Conservation (phyloP, 2,329 filamentous ascomycete species). For the Xylaria sp. region DNA sequence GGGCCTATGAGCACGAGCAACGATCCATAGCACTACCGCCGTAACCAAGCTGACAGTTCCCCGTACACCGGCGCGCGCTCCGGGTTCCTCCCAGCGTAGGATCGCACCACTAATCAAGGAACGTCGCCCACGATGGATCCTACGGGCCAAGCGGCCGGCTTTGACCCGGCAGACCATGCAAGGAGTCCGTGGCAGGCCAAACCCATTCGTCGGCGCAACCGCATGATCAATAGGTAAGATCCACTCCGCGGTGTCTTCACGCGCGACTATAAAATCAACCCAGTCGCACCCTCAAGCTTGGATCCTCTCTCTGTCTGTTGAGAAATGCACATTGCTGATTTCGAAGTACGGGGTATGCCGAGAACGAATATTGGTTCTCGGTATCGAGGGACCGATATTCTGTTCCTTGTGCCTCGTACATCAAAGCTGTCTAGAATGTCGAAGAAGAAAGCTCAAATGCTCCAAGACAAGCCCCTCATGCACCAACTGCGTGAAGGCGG, state of each 20-base stretch:
- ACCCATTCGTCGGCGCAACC: slow-evolving; percentile 61
- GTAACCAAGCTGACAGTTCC: slow-evolving; percentile 12
- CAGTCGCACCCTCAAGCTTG: background rate
- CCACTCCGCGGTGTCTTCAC: slow-evolving; percentile 11
- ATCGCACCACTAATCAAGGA: slow-evolving; percentile 4
- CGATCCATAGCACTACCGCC: slow-evolving; percentile 25
- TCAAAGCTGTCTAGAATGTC: slow-evolving; percentile 48
- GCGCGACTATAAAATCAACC: background rate
- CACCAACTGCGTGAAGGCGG: slow-evolving; percentile 62
- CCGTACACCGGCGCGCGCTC: slow-evolving; percentile 4
- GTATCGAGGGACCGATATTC: slow-evolving; percentile 11
- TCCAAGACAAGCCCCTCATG: slow-evolving; percentile 71
- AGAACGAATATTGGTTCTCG: background rate
- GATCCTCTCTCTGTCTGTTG: background rate
- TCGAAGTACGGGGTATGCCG: background rate
- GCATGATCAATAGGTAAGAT: slow-evolving; percentile 67
- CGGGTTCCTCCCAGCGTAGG: slow-evolving; percentile 1
- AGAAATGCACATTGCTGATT: background rate
- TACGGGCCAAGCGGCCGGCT: slow-evolving; percentile 24
- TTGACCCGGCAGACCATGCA: slow-evolving; percentile 28
- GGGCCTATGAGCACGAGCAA: slow-evolving; percentile 33
- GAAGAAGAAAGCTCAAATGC: slow-evolving; percentile 77
- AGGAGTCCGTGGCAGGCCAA: slow-evolving; percentile 35
- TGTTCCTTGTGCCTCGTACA: slow-evolving; percentile 20
- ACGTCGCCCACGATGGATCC: slow-evolving; percentile 24